phyloP scores from a whole-genome alignment of 352 stramenopile genomes.

The Phytophthora melonis region DNA sequence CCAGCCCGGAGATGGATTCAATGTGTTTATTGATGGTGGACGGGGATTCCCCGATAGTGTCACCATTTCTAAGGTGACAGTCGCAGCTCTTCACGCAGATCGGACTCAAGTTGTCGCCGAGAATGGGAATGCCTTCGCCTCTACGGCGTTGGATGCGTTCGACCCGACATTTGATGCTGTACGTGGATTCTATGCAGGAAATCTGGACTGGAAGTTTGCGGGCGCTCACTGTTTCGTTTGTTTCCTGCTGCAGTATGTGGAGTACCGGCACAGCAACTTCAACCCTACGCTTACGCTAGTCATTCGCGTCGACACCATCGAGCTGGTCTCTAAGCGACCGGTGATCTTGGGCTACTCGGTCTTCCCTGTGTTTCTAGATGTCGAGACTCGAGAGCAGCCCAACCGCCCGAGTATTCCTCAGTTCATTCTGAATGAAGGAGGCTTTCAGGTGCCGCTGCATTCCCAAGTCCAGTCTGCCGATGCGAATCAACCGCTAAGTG shows the following conservation, averaged over 20 bases:
- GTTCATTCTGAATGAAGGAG: constrained; percentile 72
- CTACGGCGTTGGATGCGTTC: constrained; percentile 37
- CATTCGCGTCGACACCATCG: constrained; percentile 86
- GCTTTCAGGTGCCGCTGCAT: constrained; percentile 84
- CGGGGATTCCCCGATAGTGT: constrained; percentile 79
- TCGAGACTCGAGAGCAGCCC: constrained; percentile 62
- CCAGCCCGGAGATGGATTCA: constrained; percentile 72
- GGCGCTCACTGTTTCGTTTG: constrained; percentile 8
- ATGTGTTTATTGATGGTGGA: constrained; percentile 82
- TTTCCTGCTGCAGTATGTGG: constrained; percentile 53
- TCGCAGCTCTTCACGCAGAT: constrained; percentile 68
- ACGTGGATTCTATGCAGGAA: constrained; percentile 6
- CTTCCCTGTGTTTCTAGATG: constrained; percentile 80
- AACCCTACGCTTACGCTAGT: constrained; percentile 87
- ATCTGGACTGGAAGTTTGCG: neutral
- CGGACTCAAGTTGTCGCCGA: constrained; percentile 44
- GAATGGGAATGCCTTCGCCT: constrained; percentile 42
- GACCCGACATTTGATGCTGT: constrained; percentile 67
- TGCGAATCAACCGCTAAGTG: constrained; percentile 42
- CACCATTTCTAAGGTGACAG: constrained; percentile 76
- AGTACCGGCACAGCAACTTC: constrained; percentile 80
- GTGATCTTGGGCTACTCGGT: constrained; percentile 81
- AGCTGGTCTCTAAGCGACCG: constrained; percentile 55
- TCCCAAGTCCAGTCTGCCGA: constrained; percentile 50
- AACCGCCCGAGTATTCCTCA: constrained; percentile 56